phyloP scores from a whole-genome alignment of 1,284 basidiomycete genomes.

The Ganoderma lingzhi region DNA sequence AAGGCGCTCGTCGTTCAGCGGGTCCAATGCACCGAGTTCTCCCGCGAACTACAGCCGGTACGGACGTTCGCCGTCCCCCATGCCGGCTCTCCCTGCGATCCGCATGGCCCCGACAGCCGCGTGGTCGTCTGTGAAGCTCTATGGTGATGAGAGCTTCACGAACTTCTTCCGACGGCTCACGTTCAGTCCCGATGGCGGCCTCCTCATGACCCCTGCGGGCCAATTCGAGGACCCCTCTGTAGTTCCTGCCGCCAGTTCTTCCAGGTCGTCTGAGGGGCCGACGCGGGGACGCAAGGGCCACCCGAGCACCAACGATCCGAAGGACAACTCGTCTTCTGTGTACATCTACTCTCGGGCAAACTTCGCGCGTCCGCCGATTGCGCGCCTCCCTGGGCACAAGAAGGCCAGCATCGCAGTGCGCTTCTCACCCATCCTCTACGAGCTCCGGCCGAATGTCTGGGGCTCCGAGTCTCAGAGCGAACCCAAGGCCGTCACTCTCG shows the following conservation, averaged over 20 bases:
- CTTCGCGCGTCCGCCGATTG: constrained; percentile 90
- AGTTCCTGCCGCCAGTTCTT: constrained; percentile 49
- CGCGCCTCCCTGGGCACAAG: constrained; percentile 95
- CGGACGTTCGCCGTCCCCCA: constrained; percentile 89
- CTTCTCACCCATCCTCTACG: constrained; percentile 94
- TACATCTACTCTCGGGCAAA: constrained; percentile 97
- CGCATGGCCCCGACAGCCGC: constrained; percentile 61
- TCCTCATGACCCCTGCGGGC: constrained; percentile 95
- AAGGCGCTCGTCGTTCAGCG: constrained; percentile 88
- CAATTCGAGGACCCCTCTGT: constrained; percentile 92
- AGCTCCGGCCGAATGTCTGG: constrained; percentile 72
- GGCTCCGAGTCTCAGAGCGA: constrained; percentile 49
- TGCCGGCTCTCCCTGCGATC: constrained; percentile 90
- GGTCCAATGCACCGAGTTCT: constrained; percentile 79
- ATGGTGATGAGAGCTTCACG: constrained; percentile 95
- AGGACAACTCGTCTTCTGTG: constrained; percentile 65
- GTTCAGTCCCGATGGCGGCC: constrained; percentile 94
- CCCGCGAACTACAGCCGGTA: constrained; percentile 72
- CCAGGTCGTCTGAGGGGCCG: constrained; percentile 49
- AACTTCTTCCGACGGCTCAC: constrained; percentile 96
- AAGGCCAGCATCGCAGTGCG: constrained; percentile 93
- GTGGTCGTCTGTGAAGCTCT: constrained; percentile 73
- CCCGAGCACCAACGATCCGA: constrained; percentile 48
- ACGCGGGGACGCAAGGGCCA: constrained; percentile 62
- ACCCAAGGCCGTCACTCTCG: constrained; percentile 63